Evolutionary conservation across 2,329 filamentous ascomycete species (phyloP), one percentile per base, ranked within the genome.

Genomic region (Ophiognomonia clavigignenti-juglandacearum): DNA sequence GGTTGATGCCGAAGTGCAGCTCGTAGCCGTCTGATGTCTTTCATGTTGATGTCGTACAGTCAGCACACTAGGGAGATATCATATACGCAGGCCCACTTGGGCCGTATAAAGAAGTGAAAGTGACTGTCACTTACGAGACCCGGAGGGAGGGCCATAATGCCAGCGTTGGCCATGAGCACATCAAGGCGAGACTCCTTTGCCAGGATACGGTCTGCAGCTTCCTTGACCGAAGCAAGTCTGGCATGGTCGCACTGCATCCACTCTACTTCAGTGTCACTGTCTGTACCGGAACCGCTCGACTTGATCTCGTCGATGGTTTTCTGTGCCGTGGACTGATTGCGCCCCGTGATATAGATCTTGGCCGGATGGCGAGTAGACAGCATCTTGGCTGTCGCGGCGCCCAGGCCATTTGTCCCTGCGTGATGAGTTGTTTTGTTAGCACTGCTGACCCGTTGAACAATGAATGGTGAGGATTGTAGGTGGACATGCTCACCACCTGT

Each of bases 1-100:
- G 70, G 44, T 77, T 78, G 2, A 66, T 71, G 1, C 67, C 71
- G 46, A 76, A 73, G 48, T 74, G 68, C 4, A 69, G 54, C 53
- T 77, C 74, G 47, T 73, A 75, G 11, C 72, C 71, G 18, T 76
- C 67, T 16, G 57, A 54, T 3, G 69, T 72, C 6, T 32, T 26
- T 19, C 16, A 11, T 23, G 46, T 9, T 18, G 45, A 37, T 14
- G 35, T 29, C 31, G n/a, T n/a, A n/a, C 23, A 18, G 11, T 42
- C 19, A 42, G 39, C 20, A 42, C n/a, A n/a, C n/a, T n/a, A n/a
- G n/a, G n/a, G n/a, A n/a, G n/a, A n/a, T n/a, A n/a, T n/a, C n/a
- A n/a, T n/a, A n/a, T n/a, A n/a, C n/a, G n/a, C n/a, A n/a, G n/a
- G n/a, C 10, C 13, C 26, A 13, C 7, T 29, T 29, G 26, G 26